A percentile compares a stretch with the other conserved stretches of the same genome.
Evolutionary conservation across 2,329 filamentous ascomycete species (phyloP).

Genomic region (Trichocomaceae sp.): DNA sequence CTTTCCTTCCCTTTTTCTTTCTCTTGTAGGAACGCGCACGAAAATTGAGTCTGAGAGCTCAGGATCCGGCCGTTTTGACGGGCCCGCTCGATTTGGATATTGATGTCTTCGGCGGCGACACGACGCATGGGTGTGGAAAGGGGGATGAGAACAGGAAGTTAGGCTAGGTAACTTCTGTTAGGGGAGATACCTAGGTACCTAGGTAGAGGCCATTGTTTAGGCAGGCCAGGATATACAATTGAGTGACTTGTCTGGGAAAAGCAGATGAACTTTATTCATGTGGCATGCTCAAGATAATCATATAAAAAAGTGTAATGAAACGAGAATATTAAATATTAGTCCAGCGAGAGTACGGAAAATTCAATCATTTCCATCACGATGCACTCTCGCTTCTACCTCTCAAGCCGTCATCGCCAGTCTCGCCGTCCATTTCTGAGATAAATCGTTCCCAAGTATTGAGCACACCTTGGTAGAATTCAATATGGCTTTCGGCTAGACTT

Average conservation of each 20-base stretch:
- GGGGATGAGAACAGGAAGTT: background rate
- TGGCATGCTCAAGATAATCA: too few species aligned
- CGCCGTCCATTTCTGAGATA: constrained; percentile 76
- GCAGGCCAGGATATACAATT: too few species aligned
- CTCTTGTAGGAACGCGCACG: constrained; percentile 22
- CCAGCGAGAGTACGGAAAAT: background rate
- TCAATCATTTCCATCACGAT: constrained; percentile 5
- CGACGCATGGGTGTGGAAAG: background rate
- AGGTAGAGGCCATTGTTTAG: too few species aligned
- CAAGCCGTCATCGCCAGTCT: constrained; percentile 31
- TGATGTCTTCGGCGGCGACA: background rate
- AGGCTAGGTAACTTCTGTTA: too few species aligned
- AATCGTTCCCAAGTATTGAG: constrained; percentile 84
- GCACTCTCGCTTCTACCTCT: constrained; percentile 17
- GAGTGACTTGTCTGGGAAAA: too few species aligned
- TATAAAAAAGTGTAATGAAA: too few species aligned
- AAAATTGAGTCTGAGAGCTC: constrained; percentile 18
- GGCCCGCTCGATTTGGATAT: constrained; percentile 11
- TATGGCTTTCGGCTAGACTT: constrained; percentile 73
- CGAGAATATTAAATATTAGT: too few species aligned
- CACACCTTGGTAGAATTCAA: constrained; percentile 75
- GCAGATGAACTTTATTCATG: too few species aligned
- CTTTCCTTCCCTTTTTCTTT: background rate
- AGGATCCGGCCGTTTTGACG: constrained; percentile 23
- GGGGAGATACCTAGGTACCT: too few species aligned